These are phyloP conservation scores for Xylariaceae sp. DNA, from an alignment of 2,329 filamentous ascomycete genomes.

Conservation along the genomic window DNA sequence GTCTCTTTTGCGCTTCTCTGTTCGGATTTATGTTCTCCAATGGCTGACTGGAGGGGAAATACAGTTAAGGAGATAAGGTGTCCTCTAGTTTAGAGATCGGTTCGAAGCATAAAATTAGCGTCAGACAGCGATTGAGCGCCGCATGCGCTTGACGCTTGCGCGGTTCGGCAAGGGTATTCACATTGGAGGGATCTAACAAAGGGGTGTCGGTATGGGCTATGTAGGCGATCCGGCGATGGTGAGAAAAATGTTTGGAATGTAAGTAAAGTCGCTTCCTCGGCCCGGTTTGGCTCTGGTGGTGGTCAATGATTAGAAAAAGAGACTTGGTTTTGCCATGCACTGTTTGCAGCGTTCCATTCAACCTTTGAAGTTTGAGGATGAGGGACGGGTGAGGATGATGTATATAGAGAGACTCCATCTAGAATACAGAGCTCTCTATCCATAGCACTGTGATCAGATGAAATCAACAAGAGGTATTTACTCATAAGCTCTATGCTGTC, in stretches of 20 bases:
- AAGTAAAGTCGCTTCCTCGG: conserved; percentile 6
- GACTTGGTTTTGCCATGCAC: conserved; percentile 8
- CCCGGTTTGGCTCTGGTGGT: conserved; percentile 8
- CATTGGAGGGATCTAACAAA: conserved; percentile 6
- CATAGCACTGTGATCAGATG: no score
- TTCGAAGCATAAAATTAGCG: conserved; percentile 8
- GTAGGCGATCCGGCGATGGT: conserved; percentile 7
- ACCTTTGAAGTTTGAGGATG: no score
- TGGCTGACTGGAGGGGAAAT: no score
- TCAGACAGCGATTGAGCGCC: conserved; percentile 13
- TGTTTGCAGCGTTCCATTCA: conserved; percentile 4
- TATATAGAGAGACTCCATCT: no score
- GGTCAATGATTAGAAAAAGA: conserved; percentile 17
- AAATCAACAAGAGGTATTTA: no score
- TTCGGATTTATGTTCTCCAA: no score
- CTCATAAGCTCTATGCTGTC: no score
- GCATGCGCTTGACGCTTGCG: conserved; percentile 11
- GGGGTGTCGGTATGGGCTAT: conserved; percentile 2
- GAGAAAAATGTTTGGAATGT: conserved; percentile 4
- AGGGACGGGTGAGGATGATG: no score
- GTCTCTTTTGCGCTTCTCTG: conserved; percentile 2
- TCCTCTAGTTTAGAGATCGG: conserved; percentile 14
- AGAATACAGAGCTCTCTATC: no score
- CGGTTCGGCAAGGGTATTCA: conserved; percentile 7
- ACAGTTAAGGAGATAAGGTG: conserved; percentile 20